These are phyloP conservation scores for Hypoxylon trugodes DNA, from an alignment of 495 filamentous ascomycete species.

Conservation along the genomic window DNA sequence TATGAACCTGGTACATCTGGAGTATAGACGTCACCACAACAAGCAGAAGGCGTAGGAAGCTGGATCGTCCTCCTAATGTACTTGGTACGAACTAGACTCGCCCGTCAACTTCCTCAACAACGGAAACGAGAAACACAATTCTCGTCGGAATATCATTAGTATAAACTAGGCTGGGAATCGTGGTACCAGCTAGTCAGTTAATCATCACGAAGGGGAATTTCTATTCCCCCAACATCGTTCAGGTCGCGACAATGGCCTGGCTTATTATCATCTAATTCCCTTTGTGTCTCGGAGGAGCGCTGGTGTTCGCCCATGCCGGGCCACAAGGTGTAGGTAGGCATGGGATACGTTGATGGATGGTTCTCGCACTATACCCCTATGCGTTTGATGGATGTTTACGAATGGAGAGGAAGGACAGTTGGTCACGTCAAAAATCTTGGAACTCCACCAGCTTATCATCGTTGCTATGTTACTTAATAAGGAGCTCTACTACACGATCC, in stretches of 20 bases:
- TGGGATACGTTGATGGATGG: conserved; percentile 27
- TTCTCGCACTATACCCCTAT: conserved; percentile 42
- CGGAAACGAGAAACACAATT: neutral
- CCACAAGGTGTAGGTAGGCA: conserved; percentile 24
- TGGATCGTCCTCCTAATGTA: conserved; percentile 3
- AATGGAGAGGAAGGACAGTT: conserved; percentile 17
- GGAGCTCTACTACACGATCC: neutral
- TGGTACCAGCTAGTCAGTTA: conserved; percentile 6
- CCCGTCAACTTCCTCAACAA: neutral
- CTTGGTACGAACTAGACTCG: neutral
- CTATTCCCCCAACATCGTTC: conserved; percentile 18
- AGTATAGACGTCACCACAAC: conserved; percentile 78
- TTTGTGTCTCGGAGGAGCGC: conserved; percentile 31
- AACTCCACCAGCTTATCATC: neutral
- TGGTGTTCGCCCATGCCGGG: conserved; percentile 25
- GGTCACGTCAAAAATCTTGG: conserved; percentile 2
- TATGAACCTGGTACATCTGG: conserved; percentile 91
- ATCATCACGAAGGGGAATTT: neutral
- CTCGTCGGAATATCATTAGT: conserved; percentile 7
- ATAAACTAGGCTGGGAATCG: neutral
- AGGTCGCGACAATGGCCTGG: conserved; percentile 32
- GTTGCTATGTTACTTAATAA: conserved; percentile 18
- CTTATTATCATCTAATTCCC: conserved; percentile 17
- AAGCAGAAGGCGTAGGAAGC: conserved; percentile 44
- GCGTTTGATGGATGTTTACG: conserved; percentile 35